phyloP scores from a whole-genome alignment of 495 filamentous ascomycete species.

The Hypoxylon subgilvum region DNA sequence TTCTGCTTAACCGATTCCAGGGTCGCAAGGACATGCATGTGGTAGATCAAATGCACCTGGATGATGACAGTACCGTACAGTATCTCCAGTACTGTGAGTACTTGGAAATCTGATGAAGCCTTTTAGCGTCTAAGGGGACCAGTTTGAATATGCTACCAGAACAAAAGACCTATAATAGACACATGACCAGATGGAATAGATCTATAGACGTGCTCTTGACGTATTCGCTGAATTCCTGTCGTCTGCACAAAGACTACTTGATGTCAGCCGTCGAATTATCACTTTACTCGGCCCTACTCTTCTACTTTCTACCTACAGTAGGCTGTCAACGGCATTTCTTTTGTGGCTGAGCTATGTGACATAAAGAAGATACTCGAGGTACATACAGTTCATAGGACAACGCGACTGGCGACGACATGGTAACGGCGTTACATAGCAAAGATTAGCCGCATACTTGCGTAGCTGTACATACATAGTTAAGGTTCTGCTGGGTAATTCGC shows the following conservation, averaged over 20 bases:
- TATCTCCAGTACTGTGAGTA: neutral
- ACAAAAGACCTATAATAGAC: too few relatives aligned
- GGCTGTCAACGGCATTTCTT: slow-evolving; percentile 6
- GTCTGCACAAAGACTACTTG: neutral
- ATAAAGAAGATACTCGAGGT: slow-evolving; percentile 15
- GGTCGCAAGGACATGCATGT: slow-evolving; percentile 3
- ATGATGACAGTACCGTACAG: slow-evolving; percentile 8
- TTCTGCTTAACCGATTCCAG: slow-evolving; percentile 14
- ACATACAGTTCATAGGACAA: slow-evolving; percentile 1
- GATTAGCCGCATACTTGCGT: neutral
- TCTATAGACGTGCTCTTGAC: neutral
- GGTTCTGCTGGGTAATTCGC: neutral
- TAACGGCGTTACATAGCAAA: too few relatives aligned
- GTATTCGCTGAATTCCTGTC: slow-evolving; percentile 1
- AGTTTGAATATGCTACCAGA: too few relatives aligned
- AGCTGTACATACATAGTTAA: neutral
- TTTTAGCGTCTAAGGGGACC: neutral
- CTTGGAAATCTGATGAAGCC: neutral
- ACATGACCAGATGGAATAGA: too few relatives aligned
- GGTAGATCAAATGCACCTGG: slow-evolving; percentile 18
- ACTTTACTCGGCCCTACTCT: slow-evolving; percentile 5
- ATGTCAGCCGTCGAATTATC: neutral
- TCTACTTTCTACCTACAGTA: too few relatives aligned
- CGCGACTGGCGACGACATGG: too few relatives aligned
- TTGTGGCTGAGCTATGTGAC: slow-evolving; percentile 31